Percentiles rank a stretch among this genome's conserved stretches.
Conservation (phyloP, 257 asterid species). For the Parsonsia alboflavescens region DNA sequence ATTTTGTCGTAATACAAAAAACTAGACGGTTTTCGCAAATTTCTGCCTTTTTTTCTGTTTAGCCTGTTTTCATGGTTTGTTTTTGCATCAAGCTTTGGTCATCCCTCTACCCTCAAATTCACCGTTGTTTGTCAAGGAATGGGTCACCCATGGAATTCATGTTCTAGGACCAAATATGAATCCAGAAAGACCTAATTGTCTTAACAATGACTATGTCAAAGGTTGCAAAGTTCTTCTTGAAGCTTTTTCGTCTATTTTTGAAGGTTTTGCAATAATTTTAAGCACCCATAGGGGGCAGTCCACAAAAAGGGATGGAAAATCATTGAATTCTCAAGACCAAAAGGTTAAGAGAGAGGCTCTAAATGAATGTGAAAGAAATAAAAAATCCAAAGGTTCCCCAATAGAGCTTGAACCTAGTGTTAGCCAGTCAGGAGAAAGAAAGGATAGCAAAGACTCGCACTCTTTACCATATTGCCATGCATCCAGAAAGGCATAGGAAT, state of each 20-base stretch:
- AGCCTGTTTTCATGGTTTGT: too few species aligned
- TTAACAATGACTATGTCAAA: slow-evolving; percentile 54
- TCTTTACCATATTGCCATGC: too few species aligned
- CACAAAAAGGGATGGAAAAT: slow-evolving; percentile 13
- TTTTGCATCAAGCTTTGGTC: too few species aligned
- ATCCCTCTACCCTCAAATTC: slow-evolving; percentile 78
- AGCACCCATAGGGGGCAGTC: slow-evolving; percentile 22
- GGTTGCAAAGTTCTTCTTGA: slow-evolving; percentile 75
- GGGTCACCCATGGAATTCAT: slow-evolving; percentile 82
- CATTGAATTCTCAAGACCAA: slow-evolving; percentile 26
- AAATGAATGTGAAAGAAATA: slow-evolving; percentile 37
- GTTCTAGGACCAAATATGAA: slow-evolving; percentile 99
- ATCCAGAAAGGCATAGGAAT: too few species aligned
- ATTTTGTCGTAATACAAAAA: too few species aligned
- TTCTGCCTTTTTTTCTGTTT: too few species aligned
- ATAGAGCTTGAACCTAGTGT: slow-evolving; percentile 29
- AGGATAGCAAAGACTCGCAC: slow-evolving; percentile 29
- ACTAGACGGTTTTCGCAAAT: too few species aligned
- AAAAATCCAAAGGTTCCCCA: slow-evolving; percentile 40
- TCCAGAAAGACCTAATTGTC: slow-evolving; percentile 77
- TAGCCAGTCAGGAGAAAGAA: slow-evolving; percentile 18
- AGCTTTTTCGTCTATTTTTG: slow-evolving; percentile 81
- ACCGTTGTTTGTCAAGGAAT: slow-evolving; percentile 62
- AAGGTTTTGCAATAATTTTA: slow-evolving; percentile 56
- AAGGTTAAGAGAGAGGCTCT: slow-evolving; percentile 52